Evolutionary conservation across 2,329 filamentous ascomycete genomes (phyloP).

Genomic region (Hypoxylon sp.): DNA sequence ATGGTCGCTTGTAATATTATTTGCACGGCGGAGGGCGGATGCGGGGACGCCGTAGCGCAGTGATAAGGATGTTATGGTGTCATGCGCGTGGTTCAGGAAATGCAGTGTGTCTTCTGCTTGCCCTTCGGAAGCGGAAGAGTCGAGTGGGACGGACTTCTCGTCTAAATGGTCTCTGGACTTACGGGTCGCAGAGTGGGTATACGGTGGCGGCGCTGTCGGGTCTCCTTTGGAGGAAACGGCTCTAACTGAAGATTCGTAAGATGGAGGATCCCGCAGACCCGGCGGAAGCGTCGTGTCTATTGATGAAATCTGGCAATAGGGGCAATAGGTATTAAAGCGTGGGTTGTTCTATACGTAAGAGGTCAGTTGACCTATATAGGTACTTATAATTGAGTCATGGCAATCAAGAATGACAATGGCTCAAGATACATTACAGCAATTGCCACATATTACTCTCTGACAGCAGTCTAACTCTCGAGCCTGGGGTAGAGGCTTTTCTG

Average conservation of each 20-base stretch:
- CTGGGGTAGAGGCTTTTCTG: slow-evolving; percentile 71
- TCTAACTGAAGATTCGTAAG: slow-evolving; percentile 64
- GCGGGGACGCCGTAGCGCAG: slow-evolving; percentile 78
- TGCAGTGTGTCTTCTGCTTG: slow-evolving; percentile 76
- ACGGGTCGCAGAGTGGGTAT: slow-evolving; percentile 50
- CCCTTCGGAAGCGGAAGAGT: slow-evolving; percentile 43
- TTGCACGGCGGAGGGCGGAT: slow-evolving; percentile 71
- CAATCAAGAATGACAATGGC: neutral
- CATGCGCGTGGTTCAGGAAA: slow-evolving; percentile 77
- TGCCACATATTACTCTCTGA: slow-evolving; percentile 76
- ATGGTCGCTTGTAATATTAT: slow-evolving; percentile 79
- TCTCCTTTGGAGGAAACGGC: slow-evolving; percentile 44
- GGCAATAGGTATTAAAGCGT: slow-evolving; percentile 75
- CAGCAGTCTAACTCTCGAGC: slow-evolving; percentile 77
- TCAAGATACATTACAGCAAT: slow-evolving; percentile 72
- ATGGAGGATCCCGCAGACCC: slow-evolving; percentile 76
- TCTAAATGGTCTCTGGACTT: slow-evolving; percentile 31
- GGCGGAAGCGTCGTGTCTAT: slow-evolving; percentile 67
- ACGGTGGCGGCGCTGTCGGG: slow-evolving; percentile 57
- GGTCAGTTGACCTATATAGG: slow-evolving; percentile 28
- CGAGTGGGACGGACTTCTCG: slow-evolving; percentile 49
- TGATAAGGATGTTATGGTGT: slow-evolving; percentile 76
- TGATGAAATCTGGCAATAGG: slow-evolving; percentile 79
- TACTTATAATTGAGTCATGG: slow-evolving; percentile 1
- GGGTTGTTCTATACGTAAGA: slow-evolving; percentile 66